Base-by-base conservation (phyloP, 495 filamentous ascomycete species). In the Sporormia fimetaria region DNA sequence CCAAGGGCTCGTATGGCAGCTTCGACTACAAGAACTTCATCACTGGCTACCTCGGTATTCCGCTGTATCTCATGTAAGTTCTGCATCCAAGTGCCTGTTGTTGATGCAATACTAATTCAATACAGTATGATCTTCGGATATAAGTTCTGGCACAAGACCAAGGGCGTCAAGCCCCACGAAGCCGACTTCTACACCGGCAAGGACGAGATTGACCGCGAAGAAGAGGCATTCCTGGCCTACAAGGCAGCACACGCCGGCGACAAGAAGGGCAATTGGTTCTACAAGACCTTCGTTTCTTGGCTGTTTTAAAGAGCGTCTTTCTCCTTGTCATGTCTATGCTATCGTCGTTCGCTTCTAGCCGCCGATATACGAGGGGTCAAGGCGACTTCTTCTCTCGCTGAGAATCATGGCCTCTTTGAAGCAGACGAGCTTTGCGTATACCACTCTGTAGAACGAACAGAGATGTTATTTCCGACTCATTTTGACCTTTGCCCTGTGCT, bases 11-110 rank as follows among this genome's bases (percentile, higher is more conserved):
- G 10, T 75, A 69, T 37, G 70, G 73, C 8, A 66, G 69, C 28
- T 78, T 76, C 56, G 37, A 46, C 23, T 76, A 78, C 56, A 76
- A 77, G 60, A 80, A 73, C 51, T 90, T 90, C 60, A 71, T 92
- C 58, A 87, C 82, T 0, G 75, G 75, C 3, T 87, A 90, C 52
- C 72, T 87, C 3, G 84, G 83, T 22, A 87, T 92, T 52, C 80
- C 80, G 3, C 62, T 88, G 10, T 92, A 84, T 52, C 51, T 92
- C 2, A 67, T 74, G 42, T 45, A 45, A 45, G 42, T 23, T 11
- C 23, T 39, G 5, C 33, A 9, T 8, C 21, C 23, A 8, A 4
- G 6, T 9, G 4, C 22, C 20, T 18, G 28, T 39, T 10, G 4
- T 10, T 10, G 11, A 14, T 27, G 5, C 20, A 25, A 5, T 4